These are phyloP conservation scores for Aspergillus alliaceus DNA, from an alignment of 2,329 filamentous ascomycete species.

Conservation along the genomic window DNA sequence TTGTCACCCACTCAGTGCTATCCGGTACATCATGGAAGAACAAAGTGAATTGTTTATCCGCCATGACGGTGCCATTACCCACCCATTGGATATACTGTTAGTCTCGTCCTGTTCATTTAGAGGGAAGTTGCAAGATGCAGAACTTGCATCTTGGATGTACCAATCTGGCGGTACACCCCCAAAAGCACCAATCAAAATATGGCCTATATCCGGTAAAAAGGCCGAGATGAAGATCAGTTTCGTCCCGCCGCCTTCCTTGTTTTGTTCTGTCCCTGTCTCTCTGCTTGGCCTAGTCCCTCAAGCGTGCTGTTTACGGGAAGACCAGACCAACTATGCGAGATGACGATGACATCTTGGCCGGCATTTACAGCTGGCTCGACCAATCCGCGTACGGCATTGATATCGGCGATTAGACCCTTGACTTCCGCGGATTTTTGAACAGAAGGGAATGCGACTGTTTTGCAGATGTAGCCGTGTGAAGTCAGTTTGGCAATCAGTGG, in stretches of 20 bases:
- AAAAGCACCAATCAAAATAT: constrained; percentile 31
- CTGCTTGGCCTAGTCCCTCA: constrained; percentile 30
- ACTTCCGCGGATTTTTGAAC: constrained; percentile 25
- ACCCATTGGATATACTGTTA: constrained; percentile 6
- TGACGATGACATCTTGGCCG: constrained; percentile 31
- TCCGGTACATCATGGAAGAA: constrained; percentile 35
- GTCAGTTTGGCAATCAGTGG: constrained; percentile 23
- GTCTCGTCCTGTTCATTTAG: neutral
- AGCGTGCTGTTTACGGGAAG: constrained; percentile 37
- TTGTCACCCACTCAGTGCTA: constrained; percentile 27
- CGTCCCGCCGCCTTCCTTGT: constrained; percentile 33
- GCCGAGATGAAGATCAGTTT: constrained; percentile 35
- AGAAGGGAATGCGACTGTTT: constrained; percentile 28
- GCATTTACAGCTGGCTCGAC: constrained; percentile 29
- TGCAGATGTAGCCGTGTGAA: constrained; percentile 18
- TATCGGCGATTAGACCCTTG: constrained; percentile 28
- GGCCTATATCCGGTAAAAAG: constrained; percentile 33
- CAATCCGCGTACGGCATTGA: constrained; percentile 31
- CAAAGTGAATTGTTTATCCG: constrained; percentile 23
- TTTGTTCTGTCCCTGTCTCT: constrained; percentile 25
- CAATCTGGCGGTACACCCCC: constrained; percentile 28
- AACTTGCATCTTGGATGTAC: constrained; percentile 32
- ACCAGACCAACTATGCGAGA: constrained; percentile 39
- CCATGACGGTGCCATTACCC: constrained; percentile 23
- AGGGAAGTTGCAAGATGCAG: neutral